phyloP scores from a whole-genome alignment of 2,329 filamentous ascomycete genomes.

The Herpotrichia juniperi region DNA sequence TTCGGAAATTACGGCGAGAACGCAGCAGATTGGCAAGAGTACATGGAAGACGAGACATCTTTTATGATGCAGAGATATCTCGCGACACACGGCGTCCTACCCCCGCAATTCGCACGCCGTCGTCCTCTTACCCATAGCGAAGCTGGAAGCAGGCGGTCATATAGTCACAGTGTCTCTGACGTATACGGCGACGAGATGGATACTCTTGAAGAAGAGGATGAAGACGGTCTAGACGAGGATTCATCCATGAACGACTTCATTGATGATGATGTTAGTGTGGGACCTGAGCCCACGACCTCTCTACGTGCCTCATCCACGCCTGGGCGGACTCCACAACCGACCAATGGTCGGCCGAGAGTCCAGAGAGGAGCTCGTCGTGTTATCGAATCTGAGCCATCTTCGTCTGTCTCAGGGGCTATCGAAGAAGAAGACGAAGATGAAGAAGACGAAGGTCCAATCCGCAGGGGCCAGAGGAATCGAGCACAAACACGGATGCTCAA shows the following conservation, averaged over 20 bases:
- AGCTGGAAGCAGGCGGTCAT: constrained; percentile 47
- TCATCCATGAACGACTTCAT: constrained; percentile 52
- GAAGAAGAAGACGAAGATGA: constrained; percentile 45
- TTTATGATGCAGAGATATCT: constrained; percentile 44
- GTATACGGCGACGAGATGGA: constrained; percentile 50
- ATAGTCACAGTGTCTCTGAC: constrained; percentile 48
- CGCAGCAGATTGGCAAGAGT: constrained; percentile 38
- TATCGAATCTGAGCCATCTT: constrained; percentile 48
- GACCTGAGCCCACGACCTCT: constrained; percentile 21
- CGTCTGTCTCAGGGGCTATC: constrained; percentile 39
- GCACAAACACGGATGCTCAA: constrained; percentile 35
- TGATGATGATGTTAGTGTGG: constrained; percentile 39
- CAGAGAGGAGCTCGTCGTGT: constrained; percentile 40
- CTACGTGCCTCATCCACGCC: constrained; percentile 37
- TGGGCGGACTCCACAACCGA: constrained; percentile 36
- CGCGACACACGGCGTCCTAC: constrained; percentile 32
- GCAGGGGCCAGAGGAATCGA: constrained; percentile 37
- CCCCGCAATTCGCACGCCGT: constrained; percentile 30
- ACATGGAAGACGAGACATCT: constrained; percentile 33
- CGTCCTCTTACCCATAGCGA: constrained; percentile 49
- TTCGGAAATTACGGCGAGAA: constrained; percentile 40
- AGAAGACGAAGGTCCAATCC: constrained; percentile 43
- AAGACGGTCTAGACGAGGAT: constrained; percentile 42
- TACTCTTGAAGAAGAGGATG: constrained; percentile 51
- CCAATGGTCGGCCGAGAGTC: constrained; percentile 22